Evolutionary conservation across 768 basidiomycete species (phyloP).

Genomic region (Rhodotorula sphaerocarpa): DNA sequence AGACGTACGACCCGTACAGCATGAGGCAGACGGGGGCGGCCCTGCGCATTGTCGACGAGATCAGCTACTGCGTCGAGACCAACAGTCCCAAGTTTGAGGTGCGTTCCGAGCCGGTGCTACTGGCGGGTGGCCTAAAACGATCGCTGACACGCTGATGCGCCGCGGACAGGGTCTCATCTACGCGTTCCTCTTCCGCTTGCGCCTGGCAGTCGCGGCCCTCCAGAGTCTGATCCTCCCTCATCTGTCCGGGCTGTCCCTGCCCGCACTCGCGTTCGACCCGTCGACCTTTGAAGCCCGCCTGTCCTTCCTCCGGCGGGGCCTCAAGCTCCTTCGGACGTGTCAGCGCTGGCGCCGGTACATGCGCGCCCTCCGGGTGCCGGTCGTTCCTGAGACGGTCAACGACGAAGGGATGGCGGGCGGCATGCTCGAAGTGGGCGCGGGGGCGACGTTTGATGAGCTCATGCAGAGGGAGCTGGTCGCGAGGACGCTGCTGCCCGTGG

Average conservation of each 20-base stretch:
- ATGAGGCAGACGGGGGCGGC: constrained; percentile 43
- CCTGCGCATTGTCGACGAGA: constrained; percentile 44
- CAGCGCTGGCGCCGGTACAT: constrained; percentile 43
- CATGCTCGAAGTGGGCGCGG: constrained; percentile 23
- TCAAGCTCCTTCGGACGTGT: constrained; percentile 44
- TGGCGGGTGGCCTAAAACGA: no score
- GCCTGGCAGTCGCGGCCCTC: neutral
- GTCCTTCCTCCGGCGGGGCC: constrained; percentile 41
- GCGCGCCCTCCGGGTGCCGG: constrained; percentile 18
- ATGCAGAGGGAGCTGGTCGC: constrained; percentile 43
- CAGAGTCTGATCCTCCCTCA: constrained; percentile 33
- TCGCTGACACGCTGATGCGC: no score
- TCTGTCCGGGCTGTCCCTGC: constrained; percentile 25
- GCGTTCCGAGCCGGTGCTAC: no score
- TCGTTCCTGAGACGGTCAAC: neutral
- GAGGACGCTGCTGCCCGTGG: constrained; percentile 42
- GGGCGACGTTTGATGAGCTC: constrained; percentile 34
- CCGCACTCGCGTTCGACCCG: constrained; percentile 44
- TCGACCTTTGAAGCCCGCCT: constrained; percentile 42
- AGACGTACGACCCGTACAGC: constrained; percentile 46
- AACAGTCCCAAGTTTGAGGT: constrained; percentile 44
- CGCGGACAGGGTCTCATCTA: constrained; percentile 30
- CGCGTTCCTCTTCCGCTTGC: constrained; percentile 29
- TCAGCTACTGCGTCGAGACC: constrained; percentile 44
- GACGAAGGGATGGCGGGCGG: constrained; percentile 4